These are phyloP conservation scores for Erythrophleum ivorense DNA, from an alignment of 331 rosid species.

Conservation along the genomic window DNA sequence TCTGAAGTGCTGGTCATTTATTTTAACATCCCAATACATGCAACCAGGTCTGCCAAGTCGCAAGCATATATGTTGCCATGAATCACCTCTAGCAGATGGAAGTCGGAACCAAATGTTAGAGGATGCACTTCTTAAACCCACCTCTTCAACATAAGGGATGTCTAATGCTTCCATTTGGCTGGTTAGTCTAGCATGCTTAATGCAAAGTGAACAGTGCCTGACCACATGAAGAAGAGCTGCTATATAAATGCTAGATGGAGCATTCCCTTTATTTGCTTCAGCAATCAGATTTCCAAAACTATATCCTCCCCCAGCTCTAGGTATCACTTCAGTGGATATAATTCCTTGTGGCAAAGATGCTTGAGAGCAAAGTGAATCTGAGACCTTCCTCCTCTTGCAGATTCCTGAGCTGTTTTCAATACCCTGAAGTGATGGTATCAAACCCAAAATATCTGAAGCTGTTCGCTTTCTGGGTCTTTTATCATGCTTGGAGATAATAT, in stretches of 20 bases:
- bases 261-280: constrained; percentile 89
- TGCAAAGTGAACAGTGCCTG: constrained; percentile 89
- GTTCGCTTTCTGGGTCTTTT: constrained; percentile 74
- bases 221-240: constrained; percentile 95
- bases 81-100: constrained; percentile 88
- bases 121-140: constrained; percentile 80
- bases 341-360: constrained; percentile 53
- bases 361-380: constrained; percentile 53
- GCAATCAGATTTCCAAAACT: constrained; percentile 79
- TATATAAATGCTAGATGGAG: constrained; percentile 85
- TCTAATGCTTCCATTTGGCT: constrained; percentile 96
- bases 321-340: constrained; percentile 56
- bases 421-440: constrained; percentile 86
- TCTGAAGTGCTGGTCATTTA: constrained; percentile 90
- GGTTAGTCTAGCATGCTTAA: constrained; percentile 94
- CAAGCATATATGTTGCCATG: constrained; percentile 94
- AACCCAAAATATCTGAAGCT: constrained; percentile 72
- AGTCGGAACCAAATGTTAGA: constrained; percentile 96
- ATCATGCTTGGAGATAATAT: constrained; percentile 59
- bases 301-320: constrained; percentile 59
- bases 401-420: constrained; percentile 52
- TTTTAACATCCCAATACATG: constrained; percentile 98
- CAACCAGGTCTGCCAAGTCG: constrained; percentile 98
- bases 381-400: constrained; percentile 71
- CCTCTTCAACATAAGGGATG: constrained; percentile 94